Evolutionary conservation across 768 basidiomycete genomes (phyloP), one percentile per base, ranked within the genome.

Genomic region (Mycena rosella): DNA sequence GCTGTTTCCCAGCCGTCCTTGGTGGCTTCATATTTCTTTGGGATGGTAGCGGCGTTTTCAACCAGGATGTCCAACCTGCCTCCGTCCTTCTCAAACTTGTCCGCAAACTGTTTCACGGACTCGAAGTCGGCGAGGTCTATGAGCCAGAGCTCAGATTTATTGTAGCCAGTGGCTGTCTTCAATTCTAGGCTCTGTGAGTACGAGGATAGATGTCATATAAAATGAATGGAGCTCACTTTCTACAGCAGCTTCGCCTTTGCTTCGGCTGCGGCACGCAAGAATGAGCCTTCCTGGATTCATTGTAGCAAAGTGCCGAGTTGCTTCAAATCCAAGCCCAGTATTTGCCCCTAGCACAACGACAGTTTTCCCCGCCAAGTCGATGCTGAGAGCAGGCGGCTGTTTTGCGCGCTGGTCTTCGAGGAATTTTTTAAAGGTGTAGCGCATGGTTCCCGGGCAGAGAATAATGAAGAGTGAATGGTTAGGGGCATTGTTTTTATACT

Each of bases 121-220:
- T 59, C 69, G 53, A 79, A 78, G 22, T 67, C 52, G 13, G 74
- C 60, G 18, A 79, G 69, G 62, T 80, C 79, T 47, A 80, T 55
- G 36, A 65, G 29, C 77, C 78, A 78, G 6, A 74, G 59, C 49
- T 79, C 77, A 38, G 76, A 75, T 17, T 59, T 63, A 13, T 49
- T 47, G 65, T 61, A 80, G 1, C 74, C 72, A 1, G 77, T 78
- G 0, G 59, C 60, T 8, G n/a, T 47, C 55, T 56, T 67, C 9
- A 80, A 61, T 14, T 75, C 78, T 38, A 14, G 38, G 79, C 38
- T 34, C 11, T 15, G 38, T 38, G 10, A 17, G 38, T 38, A 14
- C 15, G 9, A 38, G 38, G 7, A 34, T 6, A 34, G 10, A 38
- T 10, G 14, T 14, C 38, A 38, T 17, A 3, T 3, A 38, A 3